Base-by-base conservation (phyloP, 2,329 filamentous ascomycete genomes). In the Talaromyces marneffei region DNA sequence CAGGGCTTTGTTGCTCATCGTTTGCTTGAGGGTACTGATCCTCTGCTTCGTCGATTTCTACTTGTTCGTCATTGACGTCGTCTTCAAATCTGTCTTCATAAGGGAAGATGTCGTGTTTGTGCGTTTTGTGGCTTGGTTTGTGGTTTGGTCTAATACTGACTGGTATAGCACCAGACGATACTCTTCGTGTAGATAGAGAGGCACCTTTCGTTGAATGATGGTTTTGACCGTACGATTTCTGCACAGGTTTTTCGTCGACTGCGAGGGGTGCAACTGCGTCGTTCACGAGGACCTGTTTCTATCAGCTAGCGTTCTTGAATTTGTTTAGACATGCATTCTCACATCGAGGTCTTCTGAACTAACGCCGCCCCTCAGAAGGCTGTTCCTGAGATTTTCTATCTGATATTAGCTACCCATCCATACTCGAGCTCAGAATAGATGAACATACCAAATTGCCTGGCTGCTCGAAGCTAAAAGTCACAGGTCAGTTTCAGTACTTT, bases 291-390 rank as follows among this genome's bases (percentile, higher is more conserved):
- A 57, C 27, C n/a, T 60, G 8, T 42, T 18, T 14, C 12, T 12
- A 6, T 58, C 4, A 50, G 25, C 9, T 2, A 53, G 27, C 2
- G 3, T 53, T 27, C 46, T 18, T 23, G 31, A 57, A 29, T 40
- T 18, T 35, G n/a, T 54, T 61, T 9, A 12, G 18, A 10, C 14
- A n/a, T 33, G n/a, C 23, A 18, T 20, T 27, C 66, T 72, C 66
- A 82, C 77, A 62, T 81, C 75, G 29, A 85, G 73, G 20, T 79
- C 80, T 53, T 83, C 78, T 20, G 69, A 67, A 23, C 78, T 78
- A 61, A 84, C 70, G 6, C 82, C 82, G 18, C 81, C 82, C 48
- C 74, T 74, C 62, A 81, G 77, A 10, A 85, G 75, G 16, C 80
- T 78, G 31, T 74, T 75, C 63, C 75, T 79, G 57, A 84, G 74